Evolutionary conservation across 2,329 filamentous ascomycete species (phyloP).

Genomic region (Monosporascus sp.): DNA sequence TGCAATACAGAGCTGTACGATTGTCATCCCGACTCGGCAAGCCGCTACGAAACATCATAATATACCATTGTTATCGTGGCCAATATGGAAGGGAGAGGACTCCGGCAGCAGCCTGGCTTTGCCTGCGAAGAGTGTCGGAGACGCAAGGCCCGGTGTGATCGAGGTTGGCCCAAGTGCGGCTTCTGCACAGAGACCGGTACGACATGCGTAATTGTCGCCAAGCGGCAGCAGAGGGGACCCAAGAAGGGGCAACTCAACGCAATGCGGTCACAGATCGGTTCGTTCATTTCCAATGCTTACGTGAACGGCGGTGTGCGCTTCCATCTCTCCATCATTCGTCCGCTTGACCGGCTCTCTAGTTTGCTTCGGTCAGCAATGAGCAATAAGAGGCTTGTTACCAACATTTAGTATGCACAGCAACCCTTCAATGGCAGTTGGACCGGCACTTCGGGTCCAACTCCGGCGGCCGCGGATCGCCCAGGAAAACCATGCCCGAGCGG

Average conservation of each 20-base stretch:
- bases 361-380: not conserved
- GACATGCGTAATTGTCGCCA: not conserved
- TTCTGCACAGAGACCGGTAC: not conserved
- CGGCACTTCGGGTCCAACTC: too few relatives aligned
- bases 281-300: not conserved
- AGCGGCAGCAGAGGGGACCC: not conserved
- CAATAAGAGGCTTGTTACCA: too few relatives aligned
- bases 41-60: too few relatives aligned
- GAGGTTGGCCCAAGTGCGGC: conserved; percentile 2
- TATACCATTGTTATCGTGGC: too few relatives aligned
- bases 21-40: too few relatives aligned
- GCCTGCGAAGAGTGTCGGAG: conserved; percentile 4
- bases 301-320: too few relatives aligned
- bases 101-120: conserved; percentile 2
- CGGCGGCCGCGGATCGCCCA: too few relatives aligned
- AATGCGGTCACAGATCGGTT: conserved; percentile 1
- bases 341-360: not conserved
- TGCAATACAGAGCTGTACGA: too few relatives aligned
- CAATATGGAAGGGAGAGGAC: too few relatives aligned
- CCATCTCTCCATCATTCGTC: not conserved
- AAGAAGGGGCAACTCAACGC: conserved; percentile 2
- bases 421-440: too few relatives aligned
- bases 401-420: too few relatives aligned
- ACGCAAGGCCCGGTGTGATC: conserved; percentile 3
- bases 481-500: too few relatives aligned